A percentile compares a stretch with the other conserved stretches of the same genome.
Evolutionary conservation across 129 eudicot genomes (phyloP).

Genomic region (Heracleum sosnowskyi): DNA sequence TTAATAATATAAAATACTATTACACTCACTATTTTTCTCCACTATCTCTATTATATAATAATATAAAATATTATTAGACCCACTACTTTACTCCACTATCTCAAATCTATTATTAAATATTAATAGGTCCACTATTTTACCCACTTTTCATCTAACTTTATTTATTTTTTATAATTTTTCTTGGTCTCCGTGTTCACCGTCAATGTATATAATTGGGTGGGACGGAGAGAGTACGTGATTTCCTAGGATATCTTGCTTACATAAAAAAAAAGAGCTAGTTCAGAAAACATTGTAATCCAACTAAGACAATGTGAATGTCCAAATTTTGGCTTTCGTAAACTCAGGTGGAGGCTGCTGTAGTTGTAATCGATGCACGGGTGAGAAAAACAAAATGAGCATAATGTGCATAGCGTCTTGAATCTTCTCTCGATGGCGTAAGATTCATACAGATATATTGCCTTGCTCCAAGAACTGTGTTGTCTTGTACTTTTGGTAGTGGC

Average conservation of each 20-base stretch:
- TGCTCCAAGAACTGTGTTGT: constrained; percentile 2
- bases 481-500: constrained; percentile 1
- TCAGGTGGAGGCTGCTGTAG: background rate
- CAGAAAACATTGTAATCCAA: constrained; percentile 2
- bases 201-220: too few species aligned
- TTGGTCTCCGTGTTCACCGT: too few species aligned
- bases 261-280: background rate
- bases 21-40: too few species aligned
- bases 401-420: background rate
- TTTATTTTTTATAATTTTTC: too few species aligned
- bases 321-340: background rate
- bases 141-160: too few species aligned
- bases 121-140: too few species aligned
- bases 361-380: background rate
- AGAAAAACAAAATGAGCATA: background rate
- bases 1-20: too few species aligned
- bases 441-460: background rate
- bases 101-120: too few species aligned
- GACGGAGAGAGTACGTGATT: too few species aligned
- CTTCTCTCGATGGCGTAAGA: background rate
- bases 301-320: background rate
- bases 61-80: too few species aligned
- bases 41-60: too few species aligned
- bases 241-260: background rate
- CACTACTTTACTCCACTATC: too few species aligned